Evolutionary conservation across 257 asterid genomes (phyloP).

Genomic region (Solanum medicagineum): DNA sequence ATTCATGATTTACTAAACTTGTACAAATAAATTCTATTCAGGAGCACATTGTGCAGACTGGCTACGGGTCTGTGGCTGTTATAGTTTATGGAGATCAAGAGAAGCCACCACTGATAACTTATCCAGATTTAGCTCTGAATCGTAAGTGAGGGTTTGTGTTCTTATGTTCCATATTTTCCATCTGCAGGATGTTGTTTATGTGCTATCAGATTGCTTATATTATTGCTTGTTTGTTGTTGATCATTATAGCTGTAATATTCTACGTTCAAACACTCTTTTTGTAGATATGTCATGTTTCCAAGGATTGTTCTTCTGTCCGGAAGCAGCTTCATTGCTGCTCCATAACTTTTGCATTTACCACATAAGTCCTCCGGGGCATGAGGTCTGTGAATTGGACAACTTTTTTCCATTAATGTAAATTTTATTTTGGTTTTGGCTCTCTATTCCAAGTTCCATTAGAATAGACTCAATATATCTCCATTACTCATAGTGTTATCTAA

Average conservation of each 20-base stretch:
- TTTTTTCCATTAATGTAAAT: background rate
- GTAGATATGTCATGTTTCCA: slow-evolving; percentile 94
- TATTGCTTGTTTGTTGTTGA: background rate
- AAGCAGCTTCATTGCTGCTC: slow-evolving; percentile 31
- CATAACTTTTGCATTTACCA: slow-evolving; percentile 36
- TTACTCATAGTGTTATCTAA: slow-evolving; percentile 36
- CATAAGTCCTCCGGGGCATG: slow-evolving; percentile 38
- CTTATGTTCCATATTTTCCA: background rate
- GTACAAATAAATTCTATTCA: slow-evolving; percentile 15
- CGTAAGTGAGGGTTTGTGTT: slow-evolving; percentile 38
- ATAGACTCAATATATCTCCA: slow-evolving; percentile 1
- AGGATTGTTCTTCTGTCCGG: slow-evolving; percentile 37
- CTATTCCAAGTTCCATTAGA: background rate
- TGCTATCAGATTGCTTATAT: background rate
- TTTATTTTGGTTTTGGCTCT: background rate
- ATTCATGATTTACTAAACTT: background rate
- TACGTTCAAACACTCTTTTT: background rate
- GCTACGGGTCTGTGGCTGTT: slow-evolving; percentile 73
- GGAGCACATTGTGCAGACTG: slow-evolving; percentile 73
- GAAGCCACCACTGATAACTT: slow-evolving; percentile 87
- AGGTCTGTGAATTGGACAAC: slow-evolving; percentile 20
- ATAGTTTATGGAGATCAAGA: slow-evolving; percentile 83
- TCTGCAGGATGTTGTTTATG: background rate
- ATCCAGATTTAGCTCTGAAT: slow-evolving; percentile 92
- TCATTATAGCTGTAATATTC: background rate